Evolutionary conservation across 2,329 filamentous ascomycete genomes (phyloP), one percentile per base, ranked within the genome.

Genomic region (Penicillium sp.): DNA sequence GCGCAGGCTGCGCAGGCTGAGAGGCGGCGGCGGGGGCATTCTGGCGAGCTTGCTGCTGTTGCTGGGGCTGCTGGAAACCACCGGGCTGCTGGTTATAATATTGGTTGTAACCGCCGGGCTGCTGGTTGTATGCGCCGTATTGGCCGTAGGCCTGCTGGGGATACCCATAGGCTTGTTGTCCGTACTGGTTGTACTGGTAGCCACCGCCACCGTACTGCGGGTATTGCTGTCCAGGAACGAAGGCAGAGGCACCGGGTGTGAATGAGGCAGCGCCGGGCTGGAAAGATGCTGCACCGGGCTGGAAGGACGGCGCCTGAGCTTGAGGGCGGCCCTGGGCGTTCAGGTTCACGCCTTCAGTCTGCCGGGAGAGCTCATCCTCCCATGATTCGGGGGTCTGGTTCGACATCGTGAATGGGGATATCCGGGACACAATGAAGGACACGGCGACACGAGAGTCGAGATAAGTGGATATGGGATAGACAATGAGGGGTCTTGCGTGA

Each of bases 311-410:
- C 9, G 73, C 78, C 51, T 68, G 73, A 32, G 78, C 71, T 50
- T 69, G 60, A 69, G 73, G 69, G 71, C 77, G 57, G 54, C 53
- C 62, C 55, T 74, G 71, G 49, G 71, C 74, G 60, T 85, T 86
- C 64, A 90, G 68, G 69, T 89, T 88, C 69, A 90, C 79, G 68
- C 86, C 84, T 68, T 85, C 81, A 34, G 86, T 74, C 76, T 90
- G 87, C 62, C 83, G 83, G 53, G 87, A 81, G 70, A 95, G 82
- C 64, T 90, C 88, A 65, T 95, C 89, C 74, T 97, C 90, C 88
- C 93, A 97, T 54, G 90, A 95, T 71, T 95, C 90, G 64, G 89
- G 86, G 32, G 66, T 67, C 46, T 69, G 66, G 70, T 90, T 84
- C 62, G 90, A 86, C 90, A 95, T 95, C 65, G 47, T 78, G 66